Conservation (phyloP, 345 rosid species). For the Balakata baccata region DNA sequence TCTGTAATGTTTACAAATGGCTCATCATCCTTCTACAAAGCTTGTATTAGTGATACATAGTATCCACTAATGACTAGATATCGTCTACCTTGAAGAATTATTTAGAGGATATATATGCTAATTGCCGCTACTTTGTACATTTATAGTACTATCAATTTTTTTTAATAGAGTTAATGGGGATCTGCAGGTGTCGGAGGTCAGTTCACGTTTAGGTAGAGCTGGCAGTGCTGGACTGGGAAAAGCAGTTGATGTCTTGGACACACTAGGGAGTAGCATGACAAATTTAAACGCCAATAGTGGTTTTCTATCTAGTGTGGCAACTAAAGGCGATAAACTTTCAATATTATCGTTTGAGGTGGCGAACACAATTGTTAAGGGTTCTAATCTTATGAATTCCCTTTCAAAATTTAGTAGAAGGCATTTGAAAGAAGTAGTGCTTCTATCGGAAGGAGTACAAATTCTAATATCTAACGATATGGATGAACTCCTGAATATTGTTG, state of each 20-base stretch:
- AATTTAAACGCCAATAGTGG: slow-evolving; percentile 56
- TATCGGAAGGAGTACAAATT: slow-evolving; percentile 80
- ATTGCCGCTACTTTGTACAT: too few species aligned
- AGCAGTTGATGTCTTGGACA: slow-evolving; percentile 92
- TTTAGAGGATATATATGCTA: background rate
- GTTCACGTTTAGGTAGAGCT: slow-evolving; percentile 75
- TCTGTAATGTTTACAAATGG: background rate
- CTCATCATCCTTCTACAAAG: background rate
- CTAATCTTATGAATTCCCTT: slow-evolving; percentile 83
- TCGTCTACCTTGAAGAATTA: background rate
- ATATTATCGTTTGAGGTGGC: slow-evolving; percentile 96
- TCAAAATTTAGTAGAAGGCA: slow-evolving; percentile 59
- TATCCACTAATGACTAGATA: background rate
- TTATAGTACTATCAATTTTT: background rate
- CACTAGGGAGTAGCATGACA: slow-evolving; percentile 92
- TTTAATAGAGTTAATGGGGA: background rate
- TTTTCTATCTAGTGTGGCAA: slow-evolving; percentile 59
- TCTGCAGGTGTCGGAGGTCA: slow-evolving; percentile 62
- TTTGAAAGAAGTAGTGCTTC: slow-evolving; percentile 82
- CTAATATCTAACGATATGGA: slow-evolving; percentile 75
- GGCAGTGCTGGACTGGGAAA: slow-evolving; percentile 75
- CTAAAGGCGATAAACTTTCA: slow-evolving; percentile 71
- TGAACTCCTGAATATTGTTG: slow-evolving; percentile 70
- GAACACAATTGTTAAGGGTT: slow-evolving; percentile 89
- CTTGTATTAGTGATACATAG: too few species aligned